Percentiles rank a stretch among this genome's conserved stretches.
These are phyloP conservation scores for Triangularia setosa DNA, from an alignment of 2,329 filamentous ascomycete species.

Conservation along the genomic window DNA sequence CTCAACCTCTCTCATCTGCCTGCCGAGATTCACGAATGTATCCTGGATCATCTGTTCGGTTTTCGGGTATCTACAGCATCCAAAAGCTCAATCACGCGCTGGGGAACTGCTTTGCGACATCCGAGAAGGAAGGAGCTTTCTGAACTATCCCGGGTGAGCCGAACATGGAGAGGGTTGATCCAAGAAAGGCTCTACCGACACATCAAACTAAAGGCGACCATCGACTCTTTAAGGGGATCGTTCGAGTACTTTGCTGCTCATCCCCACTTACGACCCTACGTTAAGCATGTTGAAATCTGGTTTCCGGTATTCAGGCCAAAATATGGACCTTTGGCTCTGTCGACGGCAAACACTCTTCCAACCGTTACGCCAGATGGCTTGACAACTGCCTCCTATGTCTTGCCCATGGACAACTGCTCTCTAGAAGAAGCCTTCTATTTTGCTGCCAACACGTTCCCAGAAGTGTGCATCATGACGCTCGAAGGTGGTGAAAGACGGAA, in stretches of 20 bases:
- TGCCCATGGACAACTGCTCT: slow-evolving; percentile 63
- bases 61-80: slow-evolving; percentile 60
- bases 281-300: slow-evolving; percentile 73
- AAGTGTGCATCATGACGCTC: slow-evolving; percentile 63
- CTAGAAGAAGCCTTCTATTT: slow-evolving; percentile 67
- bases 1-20: slow-evolving; percentile 54
- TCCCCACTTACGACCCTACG: slow-evolving; percentile 57
- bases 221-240: slow-evolving; percentile 57
- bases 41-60: slow-evolving; percentile 68
- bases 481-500: slow-evolving; percentile 76
- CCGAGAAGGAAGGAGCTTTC: slow-evolving; percentile 65
- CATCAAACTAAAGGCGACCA: slow-evolving; percentile 70
- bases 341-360: slow-evolving; percentile 44
- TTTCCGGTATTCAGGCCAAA: slow-evolving; percentile 68
- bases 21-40: slow-evolving; percentile 67
- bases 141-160: slow-evolving; percentile 59
- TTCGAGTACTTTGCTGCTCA: slow-evolving; percentile 56
- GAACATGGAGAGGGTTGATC: slow-evolving; percentile 62
- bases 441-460: slow-evolving; percentile 54
- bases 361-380: slow-evolving; percentile 53
- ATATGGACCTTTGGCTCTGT: slow-evolving; percentile 40
- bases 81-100: slow-evolving; percentile 54
- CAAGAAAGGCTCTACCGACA: slow-evolving; percentile 71
- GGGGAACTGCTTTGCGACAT: slow-evolving; percentile 63
- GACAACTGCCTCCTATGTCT: slow-evolving; percentile 54